Conservation (phyloP, 257 asterid species). For the Petunia secreta region DNA sequence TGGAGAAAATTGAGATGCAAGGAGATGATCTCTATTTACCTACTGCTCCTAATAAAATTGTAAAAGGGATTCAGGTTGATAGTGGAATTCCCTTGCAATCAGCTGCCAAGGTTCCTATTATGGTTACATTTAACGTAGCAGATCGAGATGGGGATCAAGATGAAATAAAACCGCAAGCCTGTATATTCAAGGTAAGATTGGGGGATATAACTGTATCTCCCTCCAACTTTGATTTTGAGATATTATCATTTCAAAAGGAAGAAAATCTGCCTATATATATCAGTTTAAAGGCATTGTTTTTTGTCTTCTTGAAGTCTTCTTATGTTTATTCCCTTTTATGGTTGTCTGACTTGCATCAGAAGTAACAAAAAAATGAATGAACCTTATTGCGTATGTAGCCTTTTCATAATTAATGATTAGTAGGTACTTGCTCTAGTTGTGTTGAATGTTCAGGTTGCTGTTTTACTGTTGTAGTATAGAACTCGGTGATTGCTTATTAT, state of each 20-base stretch:
- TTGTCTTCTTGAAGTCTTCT: neutral
- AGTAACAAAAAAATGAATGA: too few relatives aligned
- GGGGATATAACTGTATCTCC: neutral
- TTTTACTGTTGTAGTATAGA: neutral
- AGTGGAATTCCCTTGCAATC: slow-evolving; percentile 99
- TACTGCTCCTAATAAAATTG: slow-evolving; percentile 88
- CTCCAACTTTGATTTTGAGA: neutral
- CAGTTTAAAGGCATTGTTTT: slow-evolving; percentile 1
- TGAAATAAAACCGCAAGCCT: slow-evolving; percentile 92
- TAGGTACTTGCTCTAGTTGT: slow-evolving; percentile 10
- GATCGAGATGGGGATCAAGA: slow-evolving; percentile 80
- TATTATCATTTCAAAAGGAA: neutral
- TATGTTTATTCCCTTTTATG: neutral
- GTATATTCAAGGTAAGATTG: slow-evolving; percentile 86
- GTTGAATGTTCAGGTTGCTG: slow-evolving; percentile 6
- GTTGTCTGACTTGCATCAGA: too few relatives aligned
- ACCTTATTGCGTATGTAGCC: too few relatives aligned
- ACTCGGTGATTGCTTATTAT: neutral
- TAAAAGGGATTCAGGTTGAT: slow-evolving; percentile 85
- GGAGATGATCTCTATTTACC: slow-evolving; percentile 98
- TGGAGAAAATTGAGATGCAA: slow-evolving; percentile 83
- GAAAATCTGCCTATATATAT: slow-evolving; percentile 8
- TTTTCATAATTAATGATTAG: neutral
- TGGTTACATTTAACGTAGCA: slow-evolving; percentile 94
- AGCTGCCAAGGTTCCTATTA: slow-evolving; percentile 99